Conservation (phyloP, 768 basidiomycete genomes). For the Cyclocybe aegerita region DNA sequence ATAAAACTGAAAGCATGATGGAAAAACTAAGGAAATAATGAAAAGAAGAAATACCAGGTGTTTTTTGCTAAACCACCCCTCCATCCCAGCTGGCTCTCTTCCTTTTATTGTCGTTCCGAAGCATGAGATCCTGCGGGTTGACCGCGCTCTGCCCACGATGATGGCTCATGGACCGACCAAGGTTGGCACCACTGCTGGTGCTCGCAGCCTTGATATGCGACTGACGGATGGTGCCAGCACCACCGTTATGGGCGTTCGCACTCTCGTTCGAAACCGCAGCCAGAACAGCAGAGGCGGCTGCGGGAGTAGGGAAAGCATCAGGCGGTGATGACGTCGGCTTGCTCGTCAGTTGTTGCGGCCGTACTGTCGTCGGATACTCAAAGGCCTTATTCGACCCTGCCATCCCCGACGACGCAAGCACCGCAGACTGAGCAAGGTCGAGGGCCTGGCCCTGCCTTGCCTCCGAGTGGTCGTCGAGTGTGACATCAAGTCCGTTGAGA, state of each 20-base stretch:
- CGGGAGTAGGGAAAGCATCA: background rate
- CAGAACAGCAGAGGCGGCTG: background rate
- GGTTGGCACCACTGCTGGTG: slow-evolving; percentile 1
- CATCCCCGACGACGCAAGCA: slow-evolving; percentile 7
- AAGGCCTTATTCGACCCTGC: slow-evolving; percentile 1
- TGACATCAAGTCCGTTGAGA: slow-evolving; percentile 7
- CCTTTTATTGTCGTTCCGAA: slow-evolving; percentile 31
- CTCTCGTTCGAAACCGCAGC: background rate
- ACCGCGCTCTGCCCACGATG: slow-evolving; percentile 46
- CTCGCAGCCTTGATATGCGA: background rate
- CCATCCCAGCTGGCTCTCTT: slow-evolving; percentile 50
- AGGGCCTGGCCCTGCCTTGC: slow-evolving; percentile 33
- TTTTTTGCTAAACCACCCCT: slow-evolving; percentile 15
- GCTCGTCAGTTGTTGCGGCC: slow-evolving; percentile 1
- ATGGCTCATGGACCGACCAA: slow-evolving; percentile 33
- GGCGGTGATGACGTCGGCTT: background rate
- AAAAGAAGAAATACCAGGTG: no score
- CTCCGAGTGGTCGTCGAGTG: slow-evolving; percentile 15
- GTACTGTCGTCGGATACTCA: slow-evolving; percentile 8
- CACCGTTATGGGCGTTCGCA: background rate
- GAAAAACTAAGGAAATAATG: no score
- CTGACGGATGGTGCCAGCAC: background rate
- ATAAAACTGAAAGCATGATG: background rate
- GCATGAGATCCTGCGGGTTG: slow-evolving; percentile 38
- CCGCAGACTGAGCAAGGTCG: slow-evolving; percentile 33